Conservation (phyloP, 2,329 filamentous ascomycete genomes). For the Alternaria sp. region DNA sequence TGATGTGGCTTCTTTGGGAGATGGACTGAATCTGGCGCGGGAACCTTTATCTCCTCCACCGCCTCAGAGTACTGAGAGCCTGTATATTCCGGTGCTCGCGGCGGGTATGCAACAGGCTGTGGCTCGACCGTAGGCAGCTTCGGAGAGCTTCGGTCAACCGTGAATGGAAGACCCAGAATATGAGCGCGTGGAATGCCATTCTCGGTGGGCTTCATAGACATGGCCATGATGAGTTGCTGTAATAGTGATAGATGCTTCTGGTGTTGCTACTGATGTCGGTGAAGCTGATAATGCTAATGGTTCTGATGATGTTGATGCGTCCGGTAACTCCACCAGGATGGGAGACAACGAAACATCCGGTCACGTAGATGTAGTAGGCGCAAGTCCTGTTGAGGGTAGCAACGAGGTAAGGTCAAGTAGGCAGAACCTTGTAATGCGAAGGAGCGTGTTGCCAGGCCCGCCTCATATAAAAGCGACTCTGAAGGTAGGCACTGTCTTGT, state of each 20-base stretch:
- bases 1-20: neutral
- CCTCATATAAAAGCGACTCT: neutral
- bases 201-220: neutral
- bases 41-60: neutral
- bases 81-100: neutral
- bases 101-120: neutral
- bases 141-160: neutral
- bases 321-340: neutral
- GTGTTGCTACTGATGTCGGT: neutral
- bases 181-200: neutral
- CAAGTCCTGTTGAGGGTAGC: neutral
- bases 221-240: constrained; percentile 6
- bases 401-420: neutral
- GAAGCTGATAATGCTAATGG: constrained; percentile 1
- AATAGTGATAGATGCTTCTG: constrained; percentile 17
- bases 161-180: neutral
- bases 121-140: neutral
- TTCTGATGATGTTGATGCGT: constrained; percentile 6
- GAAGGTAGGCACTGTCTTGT: neutral
- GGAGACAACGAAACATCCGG: neutral
- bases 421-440: neutral
- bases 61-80: neutral
- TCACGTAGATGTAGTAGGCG: neutral
- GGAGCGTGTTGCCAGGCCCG: neutral
- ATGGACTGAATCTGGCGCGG: neutral